Evolutionary conservation across 2,329 filamentous ascomycete species (phyloP), one percentile per base, ranked within the genome.

Genomic region (Fusarium scirpi): DNA sequence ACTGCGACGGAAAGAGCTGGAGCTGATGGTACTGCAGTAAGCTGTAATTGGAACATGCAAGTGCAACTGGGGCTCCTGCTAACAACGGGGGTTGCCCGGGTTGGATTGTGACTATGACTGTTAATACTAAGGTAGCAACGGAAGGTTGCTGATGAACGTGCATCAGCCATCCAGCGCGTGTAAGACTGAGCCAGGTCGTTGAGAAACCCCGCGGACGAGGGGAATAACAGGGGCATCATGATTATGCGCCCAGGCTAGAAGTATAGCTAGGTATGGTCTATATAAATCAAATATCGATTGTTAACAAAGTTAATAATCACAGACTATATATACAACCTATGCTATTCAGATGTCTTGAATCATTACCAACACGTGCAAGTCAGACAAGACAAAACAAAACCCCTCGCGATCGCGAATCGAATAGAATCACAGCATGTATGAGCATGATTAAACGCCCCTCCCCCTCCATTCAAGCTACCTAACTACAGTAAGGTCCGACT

Each of bases 121-220:
- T 49, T 22, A 47, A 25, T 34, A 24, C 34, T 12, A 47, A 25
- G 43, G 40, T 63, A 48, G 48, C 13, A 34, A 53, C n/a, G 34
- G 34, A 25, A 58, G 41, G 49, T 48, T 69, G 55, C 48, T 61
- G 44, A 57, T 65, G 43, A 62, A 53, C 49, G 48, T 57, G 53
- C 47, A 67, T 48, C 52, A 45, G 58, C 58, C 45, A 58, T 65
- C 24, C 34, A 16, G 24, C 24, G 24, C 24, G 44, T 69, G 67
- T 71, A 67, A 73, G 72, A 58, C 44, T 45, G 62, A 18, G 16
- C 22, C 22, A 38, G 22, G 22, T 40, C 24, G 69, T 61, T 57
- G 56, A 54, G 58, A 45, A 60, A 70, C 67, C 68, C 67, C 68
- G 64, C 67, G 67, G 54, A 49, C 34, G 67, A 56, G 62, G 62